phyloP scores from a whole-genome alignment of 768 basidiomycete genomes.

The Hypholoma sublateritium region DNA sequence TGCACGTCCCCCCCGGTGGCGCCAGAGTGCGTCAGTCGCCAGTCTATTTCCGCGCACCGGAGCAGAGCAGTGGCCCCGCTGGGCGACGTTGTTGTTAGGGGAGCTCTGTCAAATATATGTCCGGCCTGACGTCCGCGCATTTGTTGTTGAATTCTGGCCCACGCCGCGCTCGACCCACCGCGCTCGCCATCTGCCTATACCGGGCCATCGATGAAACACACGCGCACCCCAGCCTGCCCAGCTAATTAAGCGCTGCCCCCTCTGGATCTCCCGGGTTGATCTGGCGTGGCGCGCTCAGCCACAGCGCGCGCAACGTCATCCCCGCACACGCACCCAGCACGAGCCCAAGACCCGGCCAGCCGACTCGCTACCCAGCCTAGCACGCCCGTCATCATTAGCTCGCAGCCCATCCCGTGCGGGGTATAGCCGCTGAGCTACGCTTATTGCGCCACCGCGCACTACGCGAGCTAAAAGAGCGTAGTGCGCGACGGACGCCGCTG shows the following conservation, averaged over 20 bases:
- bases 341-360: slow-evolving; percentile 1
- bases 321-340: neutral
- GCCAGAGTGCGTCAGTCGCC: neutral
- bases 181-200: neutral
- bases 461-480: neutral
- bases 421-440: too few species aligned
- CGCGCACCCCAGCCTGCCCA: neutral
- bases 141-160: neutral
- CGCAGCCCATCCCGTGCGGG: too few species aligned
- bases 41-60: neutral
- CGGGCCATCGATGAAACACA: neutral
- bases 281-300: too few species aligned
- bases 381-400: neutral
- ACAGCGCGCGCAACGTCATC: neutral
- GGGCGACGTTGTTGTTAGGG: neutral
- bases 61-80: neutral
- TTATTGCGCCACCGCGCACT: neutral
- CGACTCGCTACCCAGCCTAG: neutral
- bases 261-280: neutral
- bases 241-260: neutral
- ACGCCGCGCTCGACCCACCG: neutral
- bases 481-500: neutral
- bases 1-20: neutral
- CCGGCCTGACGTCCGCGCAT: neutral
- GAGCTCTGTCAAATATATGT: neutral